Evolutionary conservation across 805 yeast genomes (phyloP), one percentile per base, ranked within the genome.

Genomic region (Metschnikowia lachancei): DNA sequence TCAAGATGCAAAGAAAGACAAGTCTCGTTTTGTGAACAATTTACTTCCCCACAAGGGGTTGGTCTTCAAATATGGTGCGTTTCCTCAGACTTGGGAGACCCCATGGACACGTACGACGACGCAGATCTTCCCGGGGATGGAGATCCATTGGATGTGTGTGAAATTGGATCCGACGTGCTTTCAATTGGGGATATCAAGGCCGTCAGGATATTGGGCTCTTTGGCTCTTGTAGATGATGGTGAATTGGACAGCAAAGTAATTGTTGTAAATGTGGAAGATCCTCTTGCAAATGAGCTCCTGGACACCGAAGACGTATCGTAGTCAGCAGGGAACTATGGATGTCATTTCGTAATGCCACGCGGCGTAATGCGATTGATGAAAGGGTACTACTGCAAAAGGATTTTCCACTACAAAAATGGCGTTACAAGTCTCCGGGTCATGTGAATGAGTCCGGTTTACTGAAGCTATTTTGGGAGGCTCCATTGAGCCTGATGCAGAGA

Each of bases 11-110:
- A 94, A 94, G 78, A 92, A 94, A 79, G 98, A 97, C 58, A 85
- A 89, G 71, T 81, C 90, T 63, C 83, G 98, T 75, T 94, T 85
- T 60, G 98, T 94, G 50, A 85, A 96, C 76, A 94, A 94, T 81
- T 83, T 95, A 70, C 94, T 92, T 88, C 99, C 99, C 44, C 96
- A 87, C 77, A 95, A 94, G 69, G 99, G 99, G 60, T 92, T 94
- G 77, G 92, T 92, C 59, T 96, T 90, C 77, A 94, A 94, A 77
- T 92, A 92, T 69, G 99, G 98, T 69, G 97, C 97, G 41, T 86
- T 92, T 81, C 98, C 98, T 56, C 97, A 92, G 70, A 84, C 90
- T 39, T 84, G 90, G 90, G 90, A 68, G 87, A 84, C 62, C 77
- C 77, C 39, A 67, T 87, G 82, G 67, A 80, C 71, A 81, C 59